A percentile compares a stretch with the other conserved stretches of the same genome.
These are phyloP conservation scores for Prinsepia uniflora DNA, from an alignment of 306 rosid genomes.

Conservation along the genomic window DNA sequence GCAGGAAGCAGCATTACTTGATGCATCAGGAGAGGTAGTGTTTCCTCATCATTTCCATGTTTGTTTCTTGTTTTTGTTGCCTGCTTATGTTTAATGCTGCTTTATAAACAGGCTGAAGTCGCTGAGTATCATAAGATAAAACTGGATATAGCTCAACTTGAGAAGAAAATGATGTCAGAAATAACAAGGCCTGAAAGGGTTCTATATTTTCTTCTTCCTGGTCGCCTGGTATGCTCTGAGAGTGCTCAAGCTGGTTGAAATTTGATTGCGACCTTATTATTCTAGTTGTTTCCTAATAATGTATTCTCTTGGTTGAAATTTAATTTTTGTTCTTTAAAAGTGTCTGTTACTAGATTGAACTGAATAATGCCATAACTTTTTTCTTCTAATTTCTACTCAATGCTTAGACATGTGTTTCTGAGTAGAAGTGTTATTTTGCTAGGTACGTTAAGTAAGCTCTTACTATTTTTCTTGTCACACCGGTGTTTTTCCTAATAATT, in stretches of 20 bases:
- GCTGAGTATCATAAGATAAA: slow-evolving; percentile 87
- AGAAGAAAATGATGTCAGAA: slow-evolving; percentile 87
- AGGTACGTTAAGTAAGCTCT: too few species aligned
- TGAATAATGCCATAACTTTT: not conserved
- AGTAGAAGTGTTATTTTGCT: not conserved
- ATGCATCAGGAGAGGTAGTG: slow-evolving; percentile 86
- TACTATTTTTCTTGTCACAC: not conserved
- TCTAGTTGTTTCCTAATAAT: not conserved
- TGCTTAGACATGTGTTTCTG: not conserved
- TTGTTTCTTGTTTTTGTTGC: slow-evolving; percentile 22
- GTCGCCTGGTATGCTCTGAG: slow-evolving; percentile 76
- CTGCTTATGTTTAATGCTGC: slow-evolving; percentile 3
- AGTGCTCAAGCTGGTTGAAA: not conserved
- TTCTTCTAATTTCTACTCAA: not conserved
- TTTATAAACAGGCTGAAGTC: slow-evolving; percentile 64
- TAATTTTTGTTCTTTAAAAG: not conserved
- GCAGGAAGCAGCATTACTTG: slow-evolving; percentile 81
- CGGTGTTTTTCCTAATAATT: not conserved
- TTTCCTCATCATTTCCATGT: slow-evolving; percentile 10
- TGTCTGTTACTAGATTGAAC: not conserved
- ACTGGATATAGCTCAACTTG: slow-evolving; percentile 74
- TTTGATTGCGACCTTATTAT: not conserved
- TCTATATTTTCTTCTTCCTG: slow-evolving; percentile 83
- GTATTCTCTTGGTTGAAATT: not conserved
- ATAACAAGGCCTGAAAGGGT: slow-evolving; percentile 91